Evolutionary conservation across 2,329 filamentous ascomycete genomes (phyloP), one percentile per base, ranked within the genome.

Genomic region (Cytospora piceae): DNA sequence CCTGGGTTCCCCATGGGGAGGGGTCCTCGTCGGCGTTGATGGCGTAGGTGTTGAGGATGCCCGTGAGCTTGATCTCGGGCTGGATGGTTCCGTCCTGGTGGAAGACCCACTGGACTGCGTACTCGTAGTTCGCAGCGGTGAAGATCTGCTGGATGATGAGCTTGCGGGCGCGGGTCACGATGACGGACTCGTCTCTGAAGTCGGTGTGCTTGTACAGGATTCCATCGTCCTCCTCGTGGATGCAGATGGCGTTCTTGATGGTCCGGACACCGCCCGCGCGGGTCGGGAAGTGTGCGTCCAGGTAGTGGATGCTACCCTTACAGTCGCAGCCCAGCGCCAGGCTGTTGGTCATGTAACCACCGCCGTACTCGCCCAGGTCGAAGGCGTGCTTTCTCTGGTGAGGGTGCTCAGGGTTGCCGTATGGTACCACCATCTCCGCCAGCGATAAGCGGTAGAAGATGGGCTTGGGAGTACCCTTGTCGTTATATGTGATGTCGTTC

Each of bases 81-180:
- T 97, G 93, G 69, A 97, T 89, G 0, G 93, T 96, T 46, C 93
- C 94, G 72, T 97, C 94, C 77, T 95, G 93, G 76, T 94, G 92
- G 80, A 96, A 93, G 71, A 93, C 90, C 93, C 92, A 96, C 81
- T 94, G 82, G 32, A 83, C 77, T 2, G 81, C 82, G 78, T 97
- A 97, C 77, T 97, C 94, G 79, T 97, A 97, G 81, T 97, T 97
- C 31, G 94, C 94, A 0, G 94, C 94, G 0, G 94, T 97, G 79
- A 97, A 97, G 74, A 97, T 90, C 71, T 97, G 93, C 70, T 93
- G 93, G 70, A 97, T 84, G 74, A 97, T 85, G 65, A 97, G 85
- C 75, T 95, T 96, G 62, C 93, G 87, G 1, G 89, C 93, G 31
- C 94, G 89, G 0, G 93, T 97, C 5, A 96, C 91, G 12, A 95